phyloP scores from a whole-genome alignment of 768 basidiomycete species.

The Crassisporium funariophilum region DNA sequence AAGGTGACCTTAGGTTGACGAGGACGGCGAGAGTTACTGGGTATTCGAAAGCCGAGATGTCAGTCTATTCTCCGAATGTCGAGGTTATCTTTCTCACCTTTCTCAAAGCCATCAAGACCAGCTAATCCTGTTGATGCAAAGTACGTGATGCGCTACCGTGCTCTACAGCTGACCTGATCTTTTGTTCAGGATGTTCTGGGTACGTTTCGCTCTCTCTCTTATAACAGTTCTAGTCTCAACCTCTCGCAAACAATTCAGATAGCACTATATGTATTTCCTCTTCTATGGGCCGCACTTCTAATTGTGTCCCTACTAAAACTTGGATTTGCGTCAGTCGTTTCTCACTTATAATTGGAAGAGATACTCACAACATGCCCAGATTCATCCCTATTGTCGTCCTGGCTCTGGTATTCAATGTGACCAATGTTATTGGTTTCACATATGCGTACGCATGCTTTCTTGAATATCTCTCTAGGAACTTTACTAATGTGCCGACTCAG shows the following conservation, averaged over 20 bases:
- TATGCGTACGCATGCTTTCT: constrained; percentile 66
- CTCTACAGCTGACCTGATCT: constrained; percentile 6
- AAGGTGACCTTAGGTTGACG: constrained; percentile 67
- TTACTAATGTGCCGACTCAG: constrained; percentile 36
- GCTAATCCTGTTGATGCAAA: constrained; percentile 87
- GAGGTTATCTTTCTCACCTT: constrained; percentile 3
- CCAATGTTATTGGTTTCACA: constrained; percentile 95
- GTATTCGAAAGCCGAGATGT: constrained; percentile 98
- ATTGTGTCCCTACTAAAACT: constrained; percentile 90
- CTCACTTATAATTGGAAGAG: constrained; percentile 3
- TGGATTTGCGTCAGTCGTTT: constrained; percentile 69
- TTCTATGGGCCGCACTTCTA: constrained; percentile 84
- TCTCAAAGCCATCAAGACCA: constrained; percentile 75
- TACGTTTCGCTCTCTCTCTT: too few relatives aligned
- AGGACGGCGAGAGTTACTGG: constrained; percentile 96
- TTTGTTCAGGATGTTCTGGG: constrained; percentile 86
- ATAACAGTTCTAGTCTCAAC: too few relatives aligned
- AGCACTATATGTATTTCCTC: constrained; percentile 87
- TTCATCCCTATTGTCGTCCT: constrained; percentile 94
- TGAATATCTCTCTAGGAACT: constrained; percentile 1
- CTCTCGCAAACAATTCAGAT: constrained; percentile 58
- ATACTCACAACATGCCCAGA: constrained; percentile 40
- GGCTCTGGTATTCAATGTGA: constrained; percentile 94
- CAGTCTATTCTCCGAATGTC: neutral
- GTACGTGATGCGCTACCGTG: constrained; percentile 42